Evolutionary conservation across 257 asterid genomes (phyloP).

Genomic region (Primulina eburnea): DNA sequence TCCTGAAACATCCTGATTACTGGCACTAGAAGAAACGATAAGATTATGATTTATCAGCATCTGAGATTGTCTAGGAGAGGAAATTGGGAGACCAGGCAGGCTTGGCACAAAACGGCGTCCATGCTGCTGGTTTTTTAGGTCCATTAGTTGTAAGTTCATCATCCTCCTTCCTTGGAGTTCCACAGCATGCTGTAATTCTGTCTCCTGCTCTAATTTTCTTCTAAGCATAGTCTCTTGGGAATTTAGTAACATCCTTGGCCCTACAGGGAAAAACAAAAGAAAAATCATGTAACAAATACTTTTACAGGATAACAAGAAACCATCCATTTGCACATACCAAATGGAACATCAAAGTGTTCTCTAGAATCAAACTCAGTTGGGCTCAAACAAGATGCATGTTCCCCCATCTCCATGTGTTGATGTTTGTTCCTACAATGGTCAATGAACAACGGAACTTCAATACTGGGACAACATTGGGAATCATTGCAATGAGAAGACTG

Average conservation of each 20-base stretch:
- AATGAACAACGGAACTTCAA: conserved; percentile 6
- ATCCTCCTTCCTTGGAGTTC: conserved; percentile 77
- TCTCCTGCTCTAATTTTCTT: conserved; percentile 74
- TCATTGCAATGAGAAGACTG: background rate
- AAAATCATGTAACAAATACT: background rate
- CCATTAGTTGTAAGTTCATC: conserved; percentile 72
- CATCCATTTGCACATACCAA: conserved; percentile 44
- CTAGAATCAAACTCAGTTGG: conserved; percentile 65
- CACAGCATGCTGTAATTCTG: conserved; percentile 71
- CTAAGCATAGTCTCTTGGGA: conserved; percentile 68
- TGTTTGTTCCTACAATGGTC: conserved; percentile 58
- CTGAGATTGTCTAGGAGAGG: conserved; percentile 49
- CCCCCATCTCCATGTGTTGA: conserved; percentile 68
- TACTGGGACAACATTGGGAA: conserved; percentile 2
- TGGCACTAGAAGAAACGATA: conserved; percentile 30
- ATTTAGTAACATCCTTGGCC: conserved; percentile 64
- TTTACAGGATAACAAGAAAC: background rate
- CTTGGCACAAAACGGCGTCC: conserved; percentile 42
- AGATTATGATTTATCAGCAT: conserved; percentile 42
- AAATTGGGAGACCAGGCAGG: conserved; percentile 34
- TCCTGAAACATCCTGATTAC: conserved; percentile 45
- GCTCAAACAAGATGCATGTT: conserved; percentile 58
- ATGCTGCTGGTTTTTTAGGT: conserved; percentile 52
- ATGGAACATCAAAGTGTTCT: conserved; percentile 67
- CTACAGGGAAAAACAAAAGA: conserved; percentile 25